Evolutionary conservation across 768 basidiomycete species (phyloP), one percentile per base, ranked within the genome.

Genomic region (Boletellus ananas): DNA sequence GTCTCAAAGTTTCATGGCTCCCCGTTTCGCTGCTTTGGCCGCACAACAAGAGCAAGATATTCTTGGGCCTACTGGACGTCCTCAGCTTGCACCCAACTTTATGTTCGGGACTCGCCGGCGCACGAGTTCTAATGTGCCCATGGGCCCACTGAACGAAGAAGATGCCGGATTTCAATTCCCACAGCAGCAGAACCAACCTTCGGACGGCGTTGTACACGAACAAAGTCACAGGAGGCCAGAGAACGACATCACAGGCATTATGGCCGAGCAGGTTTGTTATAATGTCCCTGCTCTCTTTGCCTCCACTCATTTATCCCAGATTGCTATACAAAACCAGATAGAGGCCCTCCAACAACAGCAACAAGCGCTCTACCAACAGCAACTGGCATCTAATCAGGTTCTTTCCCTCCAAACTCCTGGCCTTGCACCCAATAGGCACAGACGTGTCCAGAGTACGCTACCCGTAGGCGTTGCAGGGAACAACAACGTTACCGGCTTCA

Each of bases 311-410:
- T 43, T 47, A 34, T 34, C 51, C 37, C 62, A 91, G 89, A 89
- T 94, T 62, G 90, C 90, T 39, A 64, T 95, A 49, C 93, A 94
- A 70, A 90, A 68, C 59, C 91, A 95, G 69, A 94, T 94, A 56
- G 92, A 93, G 70, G 87, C 80, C 5, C 73, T 95, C 51, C 89
- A 93, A 60, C 88, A 92, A 45, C 92, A 95, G 55, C 92, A 95
- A 58, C 87, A 92, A 57, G 88, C 83, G 21, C 78, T 95, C 34
- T 89, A 93, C 63, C 90, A 93, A 62, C 90, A 91, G 51, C 90
- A 94, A 58, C 77, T 95, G 48, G 91, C 88, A 2, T 91, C 90
- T 27, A 90, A 90, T 61, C 85, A 87, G 57, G 86, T 93, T 43
- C 72, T 92, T 42, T 87, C 87, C 34, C 82, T 85, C 65, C 87